Base-by-base conservation (phyloP, 2,329 filamentous ascomycete genomes). In the Pseudopyricularia javanii region DNA sequence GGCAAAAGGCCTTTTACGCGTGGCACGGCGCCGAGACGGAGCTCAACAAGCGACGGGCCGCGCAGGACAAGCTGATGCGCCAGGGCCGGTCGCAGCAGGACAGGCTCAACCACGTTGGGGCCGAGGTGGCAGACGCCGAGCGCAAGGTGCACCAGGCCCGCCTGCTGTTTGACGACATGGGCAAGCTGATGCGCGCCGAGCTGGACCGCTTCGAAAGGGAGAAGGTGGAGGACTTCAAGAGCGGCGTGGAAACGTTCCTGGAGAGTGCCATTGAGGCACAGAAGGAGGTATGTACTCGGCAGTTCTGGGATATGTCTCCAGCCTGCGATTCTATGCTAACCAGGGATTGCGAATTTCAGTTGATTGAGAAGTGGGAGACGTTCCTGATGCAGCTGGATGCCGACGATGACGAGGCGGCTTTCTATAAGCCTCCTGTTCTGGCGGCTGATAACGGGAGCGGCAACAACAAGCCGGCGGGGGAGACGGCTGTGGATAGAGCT, bases 181-280 rank as follows among this genome's bases (percentile, higher is more conserved):
- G 93, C 14, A 79, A 90, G 12, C 72, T 96, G 63, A 93, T 98
- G 90, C 82, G 89, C 55, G 78, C 77, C 34, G 93, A 98, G 68
- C 75, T 98, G 59, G 93, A 97, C 62, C 79, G 91, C 17, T 98
- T 98, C 63, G 93, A 98, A 71, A 81, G 80, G 61, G 93, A 98
- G 70, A 98, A 98, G 74, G 93, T 98, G 3, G 93, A 98, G 66
- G 93, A 98, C 66, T 98, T 98, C 69, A 98, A 98, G 75, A 93
- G 87, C 57, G 91, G 91, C 0, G 91, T 98, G 2, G 93, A 98
- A 73, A 98, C 93, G 1, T 98, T 95, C 70, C 70, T 98, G 61
- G 93, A 98, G 73, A 91, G 93, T 63, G 89, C 93, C 3, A 90
- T 98, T 4, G 93, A 98, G 70, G 93, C 91, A 53, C 93, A 98